Conservation (phyloP, 2,329 filamentous ascomycete species). For the Xylaria hypoxylon region DNA sequence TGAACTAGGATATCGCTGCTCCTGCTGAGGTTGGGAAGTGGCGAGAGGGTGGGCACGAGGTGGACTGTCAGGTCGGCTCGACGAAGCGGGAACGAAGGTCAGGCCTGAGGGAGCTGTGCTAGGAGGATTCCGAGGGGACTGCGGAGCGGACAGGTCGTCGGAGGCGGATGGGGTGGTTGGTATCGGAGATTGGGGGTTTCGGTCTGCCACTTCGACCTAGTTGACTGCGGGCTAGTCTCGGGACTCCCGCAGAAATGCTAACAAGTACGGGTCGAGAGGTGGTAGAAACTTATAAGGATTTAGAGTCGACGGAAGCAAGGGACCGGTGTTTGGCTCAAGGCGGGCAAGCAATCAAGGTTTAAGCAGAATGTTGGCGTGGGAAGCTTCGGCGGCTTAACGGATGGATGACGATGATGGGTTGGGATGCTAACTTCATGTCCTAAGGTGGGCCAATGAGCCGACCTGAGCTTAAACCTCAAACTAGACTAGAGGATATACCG, state of each 20-base stretch:
- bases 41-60: slow-evolving; percentile 33
- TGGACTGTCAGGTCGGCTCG: slow-evolving; percentile 18
- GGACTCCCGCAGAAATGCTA: slow-evolving; percentile 54
- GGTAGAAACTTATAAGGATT: neutral
- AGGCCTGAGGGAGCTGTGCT: slow-evolving; percentile 60
- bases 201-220: slow-evolving; percentile 78
- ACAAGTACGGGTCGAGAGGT: slow-evolving; percentile 30
- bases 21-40: slow-evolving; percentile 30
- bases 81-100: slow-evolving; percentile 40
- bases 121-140: slow-evolving; percentile 61
- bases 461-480: slow-evolving; percentile 34
- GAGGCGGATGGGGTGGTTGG: slow-evolving; percentile 71
- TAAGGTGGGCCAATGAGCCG: slow-evolving; percentile 33
- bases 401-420: slow-evolving; percentile 37
- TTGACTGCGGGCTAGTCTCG: slow-evolving; percentile 56
- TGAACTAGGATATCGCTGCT: slow-evolving; percentile 13
- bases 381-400: slow-evolving; percentile 42
- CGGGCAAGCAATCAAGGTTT: slow-evolving; percentile 30
- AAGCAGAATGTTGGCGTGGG: slow-evolving; percentile 33
- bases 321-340: slow-evolving; percentile 14
- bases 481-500: slow-evolving; percentile 37
- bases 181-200: slow-evolving; percentile 63
- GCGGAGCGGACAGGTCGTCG: slow-evolving; percentile 74
- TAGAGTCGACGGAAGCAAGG: slow-evolving; percentile 14
- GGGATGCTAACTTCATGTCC: slow-evolving; percentile 47